Percentiles rank a stretch among this genome's conserved stretches.
Conservation (phyloP, 306 rosid genomes). For the Gastrolobium bilobum region DNA sequence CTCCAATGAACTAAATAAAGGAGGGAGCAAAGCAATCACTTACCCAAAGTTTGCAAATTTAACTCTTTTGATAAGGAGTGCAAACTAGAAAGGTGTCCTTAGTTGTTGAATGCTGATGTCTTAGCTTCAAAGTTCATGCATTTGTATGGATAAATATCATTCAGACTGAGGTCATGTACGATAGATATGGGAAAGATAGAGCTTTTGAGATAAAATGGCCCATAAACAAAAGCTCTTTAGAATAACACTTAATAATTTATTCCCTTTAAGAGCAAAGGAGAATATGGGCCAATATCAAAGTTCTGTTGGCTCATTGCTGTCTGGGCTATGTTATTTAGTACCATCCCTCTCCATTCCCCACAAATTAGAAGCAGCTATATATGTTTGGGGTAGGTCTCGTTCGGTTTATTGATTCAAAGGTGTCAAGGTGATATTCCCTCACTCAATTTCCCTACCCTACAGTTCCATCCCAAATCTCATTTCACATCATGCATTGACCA, state of each 20-base stretch:
- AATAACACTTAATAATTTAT: background rate
- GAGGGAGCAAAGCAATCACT: constrained; percentile 13
- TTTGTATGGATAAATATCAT: constrained; percentile 26
- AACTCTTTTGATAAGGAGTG: constrained; percentile 31
- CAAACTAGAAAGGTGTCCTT: constrained; percentile 42
- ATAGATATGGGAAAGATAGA: background rate
- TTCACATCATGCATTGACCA: background rate
- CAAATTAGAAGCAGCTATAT: background rate
- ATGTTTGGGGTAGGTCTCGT: background rate
- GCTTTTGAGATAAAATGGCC: constrained; percentile 3
- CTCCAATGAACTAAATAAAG: background rate
- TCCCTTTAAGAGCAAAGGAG: background rate
- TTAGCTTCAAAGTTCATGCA: constrained; percentile 61
- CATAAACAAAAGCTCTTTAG: background rate
- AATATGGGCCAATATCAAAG: constrained; percentile 19
- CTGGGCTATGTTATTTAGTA: constrained; percentile 26
- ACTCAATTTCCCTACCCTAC: background rate
- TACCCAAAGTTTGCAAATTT: constrained; percentile 10
- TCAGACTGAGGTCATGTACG: constrained; percentile 2
- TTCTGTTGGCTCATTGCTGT: background rate
- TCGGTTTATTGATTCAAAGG: background rate
- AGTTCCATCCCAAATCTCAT: background rate
- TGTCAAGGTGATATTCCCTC: background rate
- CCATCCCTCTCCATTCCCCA: background rate
- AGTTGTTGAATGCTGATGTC: constrained; percentile 55